Conservation (phyloP, 768 basidiomycete genomes). For the Boletus pseudopeckii region DNA sequence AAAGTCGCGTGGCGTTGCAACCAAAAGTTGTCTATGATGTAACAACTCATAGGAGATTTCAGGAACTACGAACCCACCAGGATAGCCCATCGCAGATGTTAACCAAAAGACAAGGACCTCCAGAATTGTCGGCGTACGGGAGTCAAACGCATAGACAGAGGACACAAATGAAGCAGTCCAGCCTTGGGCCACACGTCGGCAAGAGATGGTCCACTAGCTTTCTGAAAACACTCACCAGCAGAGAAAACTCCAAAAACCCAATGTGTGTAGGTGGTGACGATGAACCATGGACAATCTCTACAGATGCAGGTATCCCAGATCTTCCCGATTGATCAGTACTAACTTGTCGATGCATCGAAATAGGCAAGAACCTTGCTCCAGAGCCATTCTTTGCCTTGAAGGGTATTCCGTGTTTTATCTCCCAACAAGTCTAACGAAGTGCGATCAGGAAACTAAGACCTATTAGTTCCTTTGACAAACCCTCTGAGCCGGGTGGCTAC, state of each 20-base stretch:
- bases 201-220: background rate
- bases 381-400: conserved; percentile 42
- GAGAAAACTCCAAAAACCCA: conserved; percentile 46
- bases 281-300: conserved; percentile 37
- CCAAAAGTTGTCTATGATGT: conserved; percentile 22
- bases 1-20: conserved; percentile 26
- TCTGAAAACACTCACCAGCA: conserved; percentile 25
- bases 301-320: conserved; percentile 40
- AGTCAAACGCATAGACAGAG: conserved; percentile 40
- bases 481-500: background rate
- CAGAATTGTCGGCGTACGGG: conserved; percentile 44
- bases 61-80: conserved; percentile 30
- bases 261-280: conserved; percentile 41
- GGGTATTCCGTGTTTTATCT: conserved; percentile 7
- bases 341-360: background rate
- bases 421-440: conserved; percentile 2
- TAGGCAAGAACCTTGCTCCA: conserved; percentile 48
- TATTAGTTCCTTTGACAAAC: conserved; percentile 1
- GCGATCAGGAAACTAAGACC: conserved; percentile 18
- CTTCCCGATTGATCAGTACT: conserved; percentile 20
- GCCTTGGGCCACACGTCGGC: conserved; percentile 33
- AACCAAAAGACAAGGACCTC: conserved; percentile 56
- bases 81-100: conserved; percentile 46
- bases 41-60: conserved; percentile 20
- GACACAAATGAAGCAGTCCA: conserved; percentile 54